Percentiles rank a stretch among this genome's conserved stretches.
These are phyloP conservation scores for Aspergillus glaucus DNA, from an alignment of 2,329 filamentous ascomycete genomes.

Conservation along the genomic window DNA sequence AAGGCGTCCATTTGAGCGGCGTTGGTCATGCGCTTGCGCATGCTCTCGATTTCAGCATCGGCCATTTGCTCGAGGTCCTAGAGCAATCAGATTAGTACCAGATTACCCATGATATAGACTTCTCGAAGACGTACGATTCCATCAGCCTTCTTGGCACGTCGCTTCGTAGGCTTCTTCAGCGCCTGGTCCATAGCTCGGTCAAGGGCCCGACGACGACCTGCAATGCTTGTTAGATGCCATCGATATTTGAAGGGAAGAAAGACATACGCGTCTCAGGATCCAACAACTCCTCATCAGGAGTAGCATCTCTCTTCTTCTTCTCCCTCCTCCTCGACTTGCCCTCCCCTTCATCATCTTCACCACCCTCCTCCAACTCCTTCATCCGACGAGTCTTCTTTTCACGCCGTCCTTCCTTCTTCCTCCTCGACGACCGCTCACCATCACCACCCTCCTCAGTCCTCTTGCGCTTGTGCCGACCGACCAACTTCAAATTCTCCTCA, in stretches of 20 bases:
- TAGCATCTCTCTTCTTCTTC: slow-evolving; percentile 46
- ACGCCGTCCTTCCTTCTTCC: slow-evolving; percentile 51
- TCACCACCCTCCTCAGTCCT: slow-evolving; percentile 57
- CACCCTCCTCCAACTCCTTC: slow-evolving; percentile 57
- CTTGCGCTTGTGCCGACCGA: slow-evolving; percentile 60
- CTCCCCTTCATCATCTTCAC: slow-evolving; percentile 47
- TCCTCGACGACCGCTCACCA: slow-evolving; percentile 64
- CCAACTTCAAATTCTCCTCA: slow-evolving; percentile 54
- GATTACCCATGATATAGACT: neutral
- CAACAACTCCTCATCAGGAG: slow-evolving; percentile 67
- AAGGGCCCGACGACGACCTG: slow-evolving; percentile 69
- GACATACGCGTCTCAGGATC: slow-evolving; percentile 73
- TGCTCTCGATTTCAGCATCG: slow-evolving; percentile 79
- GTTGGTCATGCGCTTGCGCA: slow-evolving; percentile 84
- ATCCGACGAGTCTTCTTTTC: slow-evolving; percentile 63
- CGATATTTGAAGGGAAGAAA: neutral
- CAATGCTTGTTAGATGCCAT: neutral
- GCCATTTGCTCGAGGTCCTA: slow-evolving; percentile 85
- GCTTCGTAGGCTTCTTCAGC: slow-evolving; percentile 70
- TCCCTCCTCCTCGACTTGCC: slow-evolving; percentile 45
- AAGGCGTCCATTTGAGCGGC: slow-evolving; percentile 82
- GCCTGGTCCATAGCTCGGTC: slow-evolving; percentile 84
- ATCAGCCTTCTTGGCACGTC: slow-evolving; percentile 69
- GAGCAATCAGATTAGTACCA: slow-evolving; percentile 6
- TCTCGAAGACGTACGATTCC: slow-evolving; percentile 62